These are phyloP conservation scores for Buxus sempervirens DNA, from an alignment of 164 flowering plant species.

Conservation along the genomic window DNA sequence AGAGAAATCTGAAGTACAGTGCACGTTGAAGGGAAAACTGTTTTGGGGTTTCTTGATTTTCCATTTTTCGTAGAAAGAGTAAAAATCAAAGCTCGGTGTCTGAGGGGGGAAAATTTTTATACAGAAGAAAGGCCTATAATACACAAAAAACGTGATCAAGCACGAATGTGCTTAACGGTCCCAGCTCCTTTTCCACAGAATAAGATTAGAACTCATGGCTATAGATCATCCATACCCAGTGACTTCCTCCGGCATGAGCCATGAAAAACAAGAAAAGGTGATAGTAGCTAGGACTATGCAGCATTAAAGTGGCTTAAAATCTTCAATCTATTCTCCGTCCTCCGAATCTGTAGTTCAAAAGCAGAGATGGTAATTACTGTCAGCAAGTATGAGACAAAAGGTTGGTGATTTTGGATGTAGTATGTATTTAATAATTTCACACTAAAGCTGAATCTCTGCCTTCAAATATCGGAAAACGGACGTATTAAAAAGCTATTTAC, in stretches of 20 bases:
- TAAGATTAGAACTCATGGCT: not conserved
- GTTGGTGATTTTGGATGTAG: not conserved
- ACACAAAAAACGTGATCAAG: conserved; percentile 21
- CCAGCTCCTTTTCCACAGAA: conserved; percentile 10
- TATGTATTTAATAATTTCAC: not conserved
- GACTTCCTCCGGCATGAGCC: conserved; percentile 5
- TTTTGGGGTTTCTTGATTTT: no score
- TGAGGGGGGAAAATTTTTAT: conserved; percentile 16
- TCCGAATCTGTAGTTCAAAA: conserved; percentile 52
- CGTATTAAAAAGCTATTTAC: no score
- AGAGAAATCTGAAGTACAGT: no score
- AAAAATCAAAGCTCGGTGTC: no score
- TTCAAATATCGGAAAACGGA: not conserved
- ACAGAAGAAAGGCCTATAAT: conserved; percentile 25
- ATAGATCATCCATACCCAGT: conserved; percentile 3
- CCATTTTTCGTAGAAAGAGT: no score
- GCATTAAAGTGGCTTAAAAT: not conserved
- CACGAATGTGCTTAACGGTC: conserved; percentile 14
- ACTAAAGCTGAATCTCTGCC: no score
- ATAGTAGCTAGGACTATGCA: not conserved
- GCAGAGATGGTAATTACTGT: not conserved
- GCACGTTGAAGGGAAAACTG: no score
- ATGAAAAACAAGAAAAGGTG: conserved; percentile 3
- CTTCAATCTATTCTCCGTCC: conserved; percentile 44
- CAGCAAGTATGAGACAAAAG: not conserved